These are phyloP conservation scores for Penicillium macrosclerotiorum DNA, from an alignment of 495 filamentous ascomycete genomes.

Conservation along the genomic window DNA sequence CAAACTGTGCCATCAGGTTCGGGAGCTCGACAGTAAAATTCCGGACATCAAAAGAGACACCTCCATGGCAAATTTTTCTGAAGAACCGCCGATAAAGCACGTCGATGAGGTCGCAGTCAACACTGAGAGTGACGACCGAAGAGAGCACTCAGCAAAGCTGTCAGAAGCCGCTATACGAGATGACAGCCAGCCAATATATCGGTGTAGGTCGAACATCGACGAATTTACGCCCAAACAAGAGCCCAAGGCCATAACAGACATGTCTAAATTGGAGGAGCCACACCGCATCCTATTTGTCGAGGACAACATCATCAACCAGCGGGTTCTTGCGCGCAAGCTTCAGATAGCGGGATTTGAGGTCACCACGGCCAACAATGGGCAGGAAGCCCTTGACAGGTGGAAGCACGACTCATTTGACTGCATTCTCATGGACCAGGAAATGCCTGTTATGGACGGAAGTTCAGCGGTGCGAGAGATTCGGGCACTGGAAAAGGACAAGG, in stretches of 20 bases:
- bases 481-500: conserved; percentile 50
- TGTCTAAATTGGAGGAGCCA: background rate
- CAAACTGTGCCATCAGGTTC: conserved; percentile 4
- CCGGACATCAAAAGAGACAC: background rate
- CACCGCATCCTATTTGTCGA: conserved; percentile 69
- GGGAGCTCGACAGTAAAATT: background rate
- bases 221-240: background rate
- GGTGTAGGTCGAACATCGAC: background rate
- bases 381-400: conserved; percentile 62
- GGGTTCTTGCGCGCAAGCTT: conserved; percentile 64
- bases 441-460: conserved; percentile 81
- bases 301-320: conserved; percentile 77
- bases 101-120: background rate
- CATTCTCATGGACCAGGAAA: conserved; percentile 81
- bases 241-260: background rate
- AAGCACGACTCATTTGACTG: conserved; percentile 43
- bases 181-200: background rate
- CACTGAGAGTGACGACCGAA: background rate
- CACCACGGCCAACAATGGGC: conserved; percentile 69
- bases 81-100: background rate
- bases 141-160: background rate
- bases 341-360: conserved; percentile 61
- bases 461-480: conserved; percentile 67
- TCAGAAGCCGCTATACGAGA: background rate
- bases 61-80: background rate